phyloP scores from a whole-genome alignment of 2,329 filamentous ascomycete species.

The Alternaria sp. region DNA sequence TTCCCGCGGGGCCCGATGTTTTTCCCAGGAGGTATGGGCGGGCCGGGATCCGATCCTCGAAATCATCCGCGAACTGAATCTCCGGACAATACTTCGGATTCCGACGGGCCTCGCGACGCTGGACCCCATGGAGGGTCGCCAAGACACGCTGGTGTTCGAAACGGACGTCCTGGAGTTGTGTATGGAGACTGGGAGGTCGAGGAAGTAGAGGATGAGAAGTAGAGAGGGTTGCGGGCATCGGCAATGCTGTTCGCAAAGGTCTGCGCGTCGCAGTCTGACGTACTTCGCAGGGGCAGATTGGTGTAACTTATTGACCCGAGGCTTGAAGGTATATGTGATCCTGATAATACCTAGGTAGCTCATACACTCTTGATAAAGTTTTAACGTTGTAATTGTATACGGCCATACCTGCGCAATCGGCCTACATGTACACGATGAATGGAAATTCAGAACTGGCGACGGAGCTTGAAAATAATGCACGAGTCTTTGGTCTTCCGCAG shows the following conservation, averaged over 20 bases:
- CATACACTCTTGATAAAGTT: no score
- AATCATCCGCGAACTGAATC: not conserved
- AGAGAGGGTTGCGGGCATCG: not conserved
- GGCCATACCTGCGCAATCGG: no score
- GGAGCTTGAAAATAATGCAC: no score
- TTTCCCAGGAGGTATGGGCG: not conserved
- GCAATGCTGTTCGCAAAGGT: no score
- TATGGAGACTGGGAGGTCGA: not conserved
- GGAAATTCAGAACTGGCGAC: no score
- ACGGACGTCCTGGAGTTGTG: not conserved
- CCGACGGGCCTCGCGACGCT: not conserved
- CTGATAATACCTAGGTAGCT: no score
- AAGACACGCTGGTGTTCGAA: not conserved
- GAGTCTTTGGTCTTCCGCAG: not conserved
- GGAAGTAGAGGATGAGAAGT: not conserved
- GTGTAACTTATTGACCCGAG: not conserved
- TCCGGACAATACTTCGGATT: not conserved
- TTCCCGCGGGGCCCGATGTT: not conserved
- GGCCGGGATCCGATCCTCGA: not conserved
- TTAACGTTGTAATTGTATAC: no score
- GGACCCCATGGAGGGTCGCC: not conserved
- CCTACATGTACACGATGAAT: no score
- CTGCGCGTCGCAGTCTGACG: no score
- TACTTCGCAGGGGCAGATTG: no score
- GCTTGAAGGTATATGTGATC: not conserved